phyloP scores from a whole-genome alignment of 106 monocot species.

The Acanthochlamys bracteata region DNA sequence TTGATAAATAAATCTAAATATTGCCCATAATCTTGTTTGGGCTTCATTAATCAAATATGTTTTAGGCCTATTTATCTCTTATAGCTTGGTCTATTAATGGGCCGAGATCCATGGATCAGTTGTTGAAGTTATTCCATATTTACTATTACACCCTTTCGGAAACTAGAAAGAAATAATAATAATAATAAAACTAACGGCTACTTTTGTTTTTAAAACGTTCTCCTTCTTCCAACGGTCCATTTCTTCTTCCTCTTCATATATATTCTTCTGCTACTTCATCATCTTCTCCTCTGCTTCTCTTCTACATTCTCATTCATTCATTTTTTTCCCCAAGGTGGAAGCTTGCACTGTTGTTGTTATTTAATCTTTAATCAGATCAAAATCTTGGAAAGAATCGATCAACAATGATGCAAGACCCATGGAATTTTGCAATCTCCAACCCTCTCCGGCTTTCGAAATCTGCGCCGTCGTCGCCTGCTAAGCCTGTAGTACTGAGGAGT shows the following conservation, averaged over 20 bases:
- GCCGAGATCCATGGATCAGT: too few relatives aligned
- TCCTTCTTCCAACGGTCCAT: background rate
- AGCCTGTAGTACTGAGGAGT: conserved; percentile 15
- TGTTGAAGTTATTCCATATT: background rate
- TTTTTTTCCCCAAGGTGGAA: too few relatives aligned
- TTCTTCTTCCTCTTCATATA: background rate
- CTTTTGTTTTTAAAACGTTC: background rate
- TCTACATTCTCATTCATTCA: background rate
- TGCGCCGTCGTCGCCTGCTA: conserved; percentile 61
- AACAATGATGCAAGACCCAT: conserved; percentile 13
- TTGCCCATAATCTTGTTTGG: too few relatives aligned
- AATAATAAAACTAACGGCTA: background rate
- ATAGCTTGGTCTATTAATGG: too few relatives aligned
- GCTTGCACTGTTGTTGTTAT: background rate
- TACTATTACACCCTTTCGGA: too few relatives aligned
- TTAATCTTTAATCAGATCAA: background rate
- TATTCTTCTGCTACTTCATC: background rate
- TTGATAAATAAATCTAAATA: too few relatives aligned
- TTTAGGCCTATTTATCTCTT: too few relatives aligned
- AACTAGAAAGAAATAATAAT: background rate
- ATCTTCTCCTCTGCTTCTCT: conserved; percentile 5
- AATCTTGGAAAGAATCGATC: background rate
- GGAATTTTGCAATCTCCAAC: conserved; percentile 14
- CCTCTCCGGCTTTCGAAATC: conserved; percentile 31
- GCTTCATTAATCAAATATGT: too few relatives aligned